Evolutionary conservation across 2,329 filamentous ascomycete species (phyloP).

Genomic region (Parafenestella ontariensis): DNA sequence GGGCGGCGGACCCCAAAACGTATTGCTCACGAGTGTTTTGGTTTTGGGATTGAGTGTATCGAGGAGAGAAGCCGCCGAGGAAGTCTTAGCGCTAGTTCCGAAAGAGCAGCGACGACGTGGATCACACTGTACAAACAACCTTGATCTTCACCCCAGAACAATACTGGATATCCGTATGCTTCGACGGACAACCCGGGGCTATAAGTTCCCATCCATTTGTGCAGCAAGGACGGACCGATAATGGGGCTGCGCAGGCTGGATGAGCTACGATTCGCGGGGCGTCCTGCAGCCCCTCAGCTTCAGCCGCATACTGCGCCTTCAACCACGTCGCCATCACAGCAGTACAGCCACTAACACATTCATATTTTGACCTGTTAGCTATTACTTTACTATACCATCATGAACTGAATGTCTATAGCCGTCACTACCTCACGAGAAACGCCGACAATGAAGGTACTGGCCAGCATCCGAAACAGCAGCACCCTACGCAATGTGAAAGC

Average conservation of each 20-base stretch:
- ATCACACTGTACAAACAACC: not conserved
- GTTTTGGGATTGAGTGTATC: conserved; percentile 3
- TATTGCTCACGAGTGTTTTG: conserved; percentile 4
- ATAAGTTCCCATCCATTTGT: not conserved
- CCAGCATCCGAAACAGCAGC: conserved; percentile 8
- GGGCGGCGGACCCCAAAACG: conserved; percentile 5
- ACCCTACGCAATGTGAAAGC: not conserved
- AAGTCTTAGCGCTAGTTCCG: not conserved
- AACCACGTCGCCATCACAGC: not conserved
- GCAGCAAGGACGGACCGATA: not conserved
- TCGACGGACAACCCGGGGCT: not conserved
- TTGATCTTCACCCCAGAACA: not conserved
- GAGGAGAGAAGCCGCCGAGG: not conserved
- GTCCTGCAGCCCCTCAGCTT: not conserved
- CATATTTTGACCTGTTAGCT: not conserved
- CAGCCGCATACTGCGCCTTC: not conserved
- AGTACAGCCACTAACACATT: not conserved
- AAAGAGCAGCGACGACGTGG: not conserved
- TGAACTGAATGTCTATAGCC: conserved; percentile 2
- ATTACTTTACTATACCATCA: not conserved
- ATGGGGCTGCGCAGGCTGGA: not conserved
- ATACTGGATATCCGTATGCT: too few species aligned
- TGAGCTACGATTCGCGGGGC: not conserved
- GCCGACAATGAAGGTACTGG: conserved; percentile 4
- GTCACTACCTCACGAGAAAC: not conserved